Base-by-base conservation (phyloP, 1,284 basidiomycete species). In the Tilletia horrida region DNA sequence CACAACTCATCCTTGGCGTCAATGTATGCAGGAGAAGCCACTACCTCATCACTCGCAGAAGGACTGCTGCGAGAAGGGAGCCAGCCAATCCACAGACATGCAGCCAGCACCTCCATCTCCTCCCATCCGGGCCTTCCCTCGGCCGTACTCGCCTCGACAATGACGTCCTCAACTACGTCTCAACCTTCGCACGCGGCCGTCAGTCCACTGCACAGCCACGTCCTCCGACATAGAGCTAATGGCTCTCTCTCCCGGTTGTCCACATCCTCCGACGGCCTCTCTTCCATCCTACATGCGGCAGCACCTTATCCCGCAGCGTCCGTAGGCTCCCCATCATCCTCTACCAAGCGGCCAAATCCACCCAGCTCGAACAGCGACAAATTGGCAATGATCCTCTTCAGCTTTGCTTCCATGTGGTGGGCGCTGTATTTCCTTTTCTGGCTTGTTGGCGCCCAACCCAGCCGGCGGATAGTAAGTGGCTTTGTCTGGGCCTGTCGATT, bases 321-420 rank as follows among this genome's bases (percentile, higher is more conserved):
- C 6, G 11, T 40, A 11, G 35, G 6, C 11, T 11, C 35, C 11
- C 16, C 45, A 48, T 18, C 45, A 18, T 18, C 16, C 45, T n/a
- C 45, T 16, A 4, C 16, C 6, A 48, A 48, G 45, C 3, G 45
- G 16, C 45, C 16, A 48, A 21, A 11, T 18, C 9, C 55, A 35
- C 55, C 55, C 4, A 31, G 29, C 18, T 59, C 55, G 0, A 25
- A 59, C 27, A 31, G 70, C 14, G 72, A 65, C 18, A 76, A 76
- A 57, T 67, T 73, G 7, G 73, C 65, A 16, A 73, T 77, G 73
- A 63, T 76, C 14, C 63, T 75, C 6, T 87, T 86, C 71, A 89
- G 89, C 8, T 93, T 93, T 74, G 84, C 89, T 0, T 82, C 89
- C 1, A 80, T 91, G 1, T 94, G 89, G 88, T 97, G 92, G 92